phyloP scores from a whole-genome alignment of 2,329 filamentous ascomycete genomes.

The Microascus cirrosus region DNA sequence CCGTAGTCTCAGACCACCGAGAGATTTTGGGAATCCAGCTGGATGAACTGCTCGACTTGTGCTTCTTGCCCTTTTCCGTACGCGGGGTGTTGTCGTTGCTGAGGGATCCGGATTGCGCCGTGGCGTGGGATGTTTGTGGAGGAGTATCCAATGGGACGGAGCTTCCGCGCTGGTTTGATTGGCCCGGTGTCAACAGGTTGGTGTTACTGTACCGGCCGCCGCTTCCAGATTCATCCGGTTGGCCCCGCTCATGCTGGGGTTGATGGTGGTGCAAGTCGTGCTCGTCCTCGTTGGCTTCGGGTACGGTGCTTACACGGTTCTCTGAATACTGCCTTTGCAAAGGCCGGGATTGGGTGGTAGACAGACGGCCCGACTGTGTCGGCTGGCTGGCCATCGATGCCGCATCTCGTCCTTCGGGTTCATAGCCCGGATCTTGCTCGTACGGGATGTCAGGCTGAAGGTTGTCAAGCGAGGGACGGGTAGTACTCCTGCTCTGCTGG shows the following conservation, averaged over 20 bases:
- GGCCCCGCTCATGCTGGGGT: slow-evolving; percentile 11
- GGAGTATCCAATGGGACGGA: slow-evolving; percentile 48
- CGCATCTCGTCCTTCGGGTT: slow-evolving; percentile 24
- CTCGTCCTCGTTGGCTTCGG: slow-evolving; percentile 67
- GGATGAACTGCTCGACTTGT: slow-evolving; percentile 76
- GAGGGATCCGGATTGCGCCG: slow-evolving; percentile 22
- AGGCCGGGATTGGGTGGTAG: slow-evolving; percentile 36
- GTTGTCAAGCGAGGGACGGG: slow-evolving; percentile 56
- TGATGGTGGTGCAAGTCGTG: not conserved
- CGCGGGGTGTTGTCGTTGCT: slow-evolving; percentile 72
- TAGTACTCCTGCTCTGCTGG: slow-evolving; percentile 31
- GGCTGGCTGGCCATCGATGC: slow-evolving; percentile 41
- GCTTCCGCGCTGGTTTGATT: slow-evolving; percentile 29
- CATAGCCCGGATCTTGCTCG: slow-evolving; percentile 64
- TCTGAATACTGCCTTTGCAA: slow-evolving; percentile 51
- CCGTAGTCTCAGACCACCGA: slow-evolving; percentile 92
- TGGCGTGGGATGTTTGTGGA: slow-evolving; percentile 35
- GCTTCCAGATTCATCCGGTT: slow-evolving; percentile 8
- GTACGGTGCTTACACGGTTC: slow-evolving; percentile 82
- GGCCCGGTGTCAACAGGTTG: slow-evolving; percentile 51
- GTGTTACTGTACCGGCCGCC: slow-evolving; percentile 47
- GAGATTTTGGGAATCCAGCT: slow-evolving; percentile 84
- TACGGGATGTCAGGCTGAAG: slow-evolving; percentile 57
- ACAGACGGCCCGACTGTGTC: slow-evolving; percentile 67
- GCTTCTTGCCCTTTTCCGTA: slow-evolving; percentile 70